Conservation (phyloP, 2,329 filamentous ascomycete genomes). For the Emergomyces orientalis region DNA sequence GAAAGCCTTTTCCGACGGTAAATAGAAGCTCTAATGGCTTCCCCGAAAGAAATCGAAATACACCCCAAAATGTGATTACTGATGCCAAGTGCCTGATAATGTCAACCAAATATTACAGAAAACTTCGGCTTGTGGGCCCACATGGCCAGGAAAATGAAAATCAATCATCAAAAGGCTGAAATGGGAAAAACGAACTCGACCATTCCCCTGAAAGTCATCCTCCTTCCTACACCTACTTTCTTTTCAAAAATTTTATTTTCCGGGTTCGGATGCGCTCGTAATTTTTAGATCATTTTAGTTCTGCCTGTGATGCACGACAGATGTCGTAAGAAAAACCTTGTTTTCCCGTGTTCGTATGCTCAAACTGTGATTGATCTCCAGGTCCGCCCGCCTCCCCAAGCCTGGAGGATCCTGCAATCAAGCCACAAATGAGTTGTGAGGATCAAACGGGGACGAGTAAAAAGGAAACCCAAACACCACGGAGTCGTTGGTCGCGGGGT, state of each 20-base stretch:
- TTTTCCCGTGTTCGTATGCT: neutral
- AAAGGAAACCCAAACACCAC: neutral
- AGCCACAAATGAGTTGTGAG: neutral
- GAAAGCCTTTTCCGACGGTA: neutral
- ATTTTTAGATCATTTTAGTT: neutral
- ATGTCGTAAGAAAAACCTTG: neutral
- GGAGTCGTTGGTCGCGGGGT: neutral
- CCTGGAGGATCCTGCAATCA: neutral
- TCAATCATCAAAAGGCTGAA: neutral
- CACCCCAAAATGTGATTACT: no score
- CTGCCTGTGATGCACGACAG: neutral
- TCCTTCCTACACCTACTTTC: neutral
- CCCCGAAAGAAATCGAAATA: neutral
- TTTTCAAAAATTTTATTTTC: neutral
- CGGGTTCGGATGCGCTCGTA: neutral
- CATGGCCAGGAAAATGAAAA: neutral
- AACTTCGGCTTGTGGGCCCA: neutral
- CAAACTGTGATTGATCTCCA: constrained; percentile 2
- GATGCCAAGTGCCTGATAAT: no score
- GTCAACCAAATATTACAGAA: neutral
- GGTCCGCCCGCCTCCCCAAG: neutral
- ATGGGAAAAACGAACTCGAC: neutral
- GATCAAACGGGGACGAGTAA: neutral
- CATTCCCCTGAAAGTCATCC: neutral
- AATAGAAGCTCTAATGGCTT: neutral